Evolutionary conservation across 805 yeast genomes (phyloP), one percentile per base, ranked within the genome.

Genomic region (Saccharomycopsis fodiens): DNA sequence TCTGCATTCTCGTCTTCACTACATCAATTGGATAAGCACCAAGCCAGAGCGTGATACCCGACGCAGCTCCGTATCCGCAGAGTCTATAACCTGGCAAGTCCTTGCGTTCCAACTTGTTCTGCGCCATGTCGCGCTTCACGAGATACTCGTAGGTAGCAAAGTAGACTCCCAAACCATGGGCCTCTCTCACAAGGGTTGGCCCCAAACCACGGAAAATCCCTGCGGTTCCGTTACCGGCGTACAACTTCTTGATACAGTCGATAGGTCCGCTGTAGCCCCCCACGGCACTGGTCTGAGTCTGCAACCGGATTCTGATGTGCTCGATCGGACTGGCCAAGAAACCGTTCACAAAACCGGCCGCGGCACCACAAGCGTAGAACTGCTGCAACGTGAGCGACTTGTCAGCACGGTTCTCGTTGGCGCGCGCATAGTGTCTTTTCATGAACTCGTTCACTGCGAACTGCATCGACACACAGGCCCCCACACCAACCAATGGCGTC

Each of bases 381-480:
- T 93, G 95, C 3, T 65, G 50, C 35, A 78, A 68, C 6, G 76
- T 60, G 48, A 88, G 66, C 3, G 56, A 56, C 3, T 54, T 45
- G 13, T 73, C 74, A 21, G 62, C 62, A 8, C 31, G 31, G 37
- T 71, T 66, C 15, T 61, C 61, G 52, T 73, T 72, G 19, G 59
- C 59, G 42, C 66, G 67, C 38, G 59, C 62, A 59, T 84, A 88
- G 50, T 72, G 67, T 57, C 97, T 72, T 66, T 93, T 93, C 96
- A 91, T 87, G 58, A 73, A 82, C 63, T 93, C 97, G 59, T 89
- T 89, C 31, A 87, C 95, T 39, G 96, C 93, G 59, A 93, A 93
- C 64, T 93, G 98, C 35, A 91, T 85, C 6, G 96, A 85, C 10
- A 93, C 97, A 70, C 97, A 89, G 0, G 95, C 96, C 42, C 98